A percentile compares a stretch with the other conserved stretches of the same genome.
Conservation (phyloP, 495 filamentous ascomycete species). For the Tuber aestivum region DNA sequence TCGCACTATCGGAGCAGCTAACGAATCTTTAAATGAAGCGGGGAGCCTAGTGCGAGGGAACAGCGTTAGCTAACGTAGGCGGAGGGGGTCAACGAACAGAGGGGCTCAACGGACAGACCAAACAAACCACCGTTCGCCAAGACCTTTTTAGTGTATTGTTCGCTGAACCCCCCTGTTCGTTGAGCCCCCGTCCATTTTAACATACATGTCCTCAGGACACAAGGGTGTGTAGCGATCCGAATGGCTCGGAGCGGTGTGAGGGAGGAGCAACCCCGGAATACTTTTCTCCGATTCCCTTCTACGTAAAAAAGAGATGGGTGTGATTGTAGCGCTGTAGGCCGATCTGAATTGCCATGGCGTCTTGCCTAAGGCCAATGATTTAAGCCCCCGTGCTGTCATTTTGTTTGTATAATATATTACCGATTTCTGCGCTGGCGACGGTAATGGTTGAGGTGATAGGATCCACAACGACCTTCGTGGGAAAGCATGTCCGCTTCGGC, state of each 20-base stretch:
- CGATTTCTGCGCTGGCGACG: neutral
- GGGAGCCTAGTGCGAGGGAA: neutral
- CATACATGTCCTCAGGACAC: neutral
- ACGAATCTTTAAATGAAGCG: neutral
- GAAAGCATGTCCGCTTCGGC: neutral
- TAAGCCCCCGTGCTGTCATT: neutral
- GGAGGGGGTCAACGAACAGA: too few relatives aligned
- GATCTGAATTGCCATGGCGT: neutral
- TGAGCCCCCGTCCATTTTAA: too few relatives aligned
- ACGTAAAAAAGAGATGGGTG: neutral
- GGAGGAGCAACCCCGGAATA: neutral
- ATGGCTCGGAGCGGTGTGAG: neutral
- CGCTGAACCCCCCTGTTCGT: too few relatives aligned
- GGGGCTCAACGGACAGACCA: too few relatives aligned
- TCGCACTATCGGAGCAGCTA: neutral
- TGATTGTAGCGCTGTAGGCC: neutral
- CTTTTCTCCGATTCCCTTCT: neutral
- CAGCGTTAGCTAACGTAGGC: neutral
- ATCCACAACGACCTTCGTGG: neutral
- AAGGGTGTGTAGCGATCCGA: neutral
- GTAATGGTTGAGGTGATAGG: neutral
- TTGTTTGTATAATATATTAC: neutral
- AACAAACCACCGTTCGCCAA: too few relatives aligned
- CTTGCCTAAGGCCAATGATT: neutral
- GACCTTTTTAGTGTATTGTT: too few relatives aligned